These are phyloP conservation scores for Candida chilensis DNA, from an alignment of 805 yeast genomes.

Conservation along the genomic window DNA sequence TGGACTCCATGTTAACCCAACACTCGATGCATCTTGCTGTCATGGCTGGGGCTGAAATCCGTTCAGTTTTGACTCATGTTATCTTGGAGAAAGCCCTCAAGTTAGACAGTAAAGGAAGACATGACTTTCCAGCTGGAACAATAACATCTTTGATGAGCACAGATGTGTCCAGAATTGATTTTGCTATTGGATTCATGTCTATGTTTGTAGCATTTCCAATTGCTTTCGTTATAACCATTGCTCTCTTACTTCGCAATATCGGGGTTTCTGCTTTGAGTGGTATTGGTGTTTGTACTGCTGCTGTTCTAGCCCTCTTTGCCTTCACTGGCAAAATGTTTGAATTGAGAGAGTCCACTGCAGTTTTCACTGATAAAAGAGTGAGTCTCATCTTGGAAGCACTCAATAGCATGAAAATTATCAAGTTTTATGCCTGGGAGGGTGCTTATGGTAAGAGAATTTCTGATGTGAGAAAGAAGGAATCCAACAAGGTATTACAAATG, in stretches of 20 bases:
- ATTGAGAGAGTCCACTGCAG: constrained; percentile 48
- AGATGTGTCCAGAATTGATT: constrained; percentile 73
- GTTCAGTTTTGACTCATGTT: constrained; percentile 64
- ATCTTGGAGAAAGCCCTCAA: constrained; percentile 60
- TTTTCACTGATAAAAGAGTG: constrained; percentile 70
- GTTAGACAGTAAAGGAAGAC: constrained; percentile 47
- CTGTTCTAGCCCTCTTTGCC: constrained; percentile 34
- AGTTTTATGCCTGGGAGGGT: constrained; percentile 86
- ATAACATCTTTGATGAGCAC: constrained; percentile 76
- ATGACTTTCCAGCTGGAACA: constrained; percentile 55
- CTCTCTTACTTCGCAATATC: constrained; percentile 52
- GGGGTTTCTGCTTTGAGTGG: constrained; percentile 75
- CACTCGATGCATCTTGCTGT: constrained; percentile 56
- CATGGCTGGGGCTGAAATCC: constrained; percentile 60
- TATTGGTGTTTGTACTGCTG: constrained; percentile 43
- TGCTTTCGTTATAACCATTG: constrained; percentile 53
- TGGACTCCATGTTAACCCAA: constrained; percentile 41
- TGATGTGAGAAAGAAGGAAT: constrained; percentile 51
- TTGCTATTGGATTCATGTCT: constrained; percentile 64
- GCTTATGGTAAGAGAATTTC: constrained; percentile 57
- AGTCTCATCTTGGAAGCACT: constrained; percentile 70
- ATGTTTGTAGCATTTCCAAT: constrained; percentile 57
- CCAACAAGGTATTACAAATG: constrained; percentile 48
- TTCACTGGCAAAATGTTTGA: constrained; percentile 43
- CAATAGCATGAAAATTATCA: constrained; percentile 70